phyloP scores from a whole-genome alignment of 495 filamentous ascomycete species.

The Bacidia rubella region DNA sequence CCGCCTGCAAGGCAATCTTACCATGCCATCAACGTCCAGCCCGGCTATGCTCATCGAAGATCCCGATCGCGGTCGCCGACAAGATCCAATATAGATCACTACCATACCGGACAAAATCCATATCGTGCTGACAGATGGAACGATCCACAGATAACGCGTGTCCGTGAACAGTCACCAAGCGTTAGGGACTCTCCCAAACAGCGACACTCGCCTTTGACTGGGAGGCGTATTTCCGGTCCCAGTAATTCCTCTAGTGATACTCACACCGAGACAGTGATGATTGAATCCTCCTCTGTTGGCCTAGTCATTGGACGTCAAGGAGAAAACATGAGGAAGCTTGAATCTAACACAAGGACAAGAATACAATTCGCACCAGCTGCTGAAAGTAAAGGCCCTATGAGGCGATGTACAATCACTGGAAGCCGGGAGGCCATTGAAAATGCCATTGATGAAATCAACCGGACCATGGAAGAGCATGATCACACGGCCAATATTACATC shows the following conservation, averaged over 20 bases:
- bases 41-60: conserved; percentile 44
- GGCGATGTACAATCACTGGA: conserved; percentile 68
- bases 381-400: conserved; percentile 46
- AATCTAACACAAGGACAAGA: conserved; percentile 56
- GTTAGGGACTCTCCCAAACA: conserved; percentile 36
- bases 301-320: conserved; percentile 75
- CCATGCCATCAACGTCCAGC: conserved; percentile 43
- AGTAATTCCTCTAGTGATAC: neutral
- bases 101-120: conserved; percentile 58
- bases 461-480: conserved; percentile 71
- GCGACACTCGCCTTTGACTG: neutral
- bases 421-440: conserved; percentile 47
- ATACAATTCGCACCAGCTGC: conserved; percentile 72
- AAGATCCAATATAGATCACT: conserved; percentile 34
- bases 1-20: neutral
- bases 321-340: conserved; percentile 67
- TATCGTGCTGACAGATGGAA: conserved; percentile 66
- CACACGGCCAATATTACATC: conserved; percentile 31
- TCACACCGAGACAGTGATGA: conserved; percentile 47
- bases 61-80: conserved; percentile 58
- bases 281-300: conserved; percentile 66
- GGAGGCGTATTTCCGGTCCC: neutral
- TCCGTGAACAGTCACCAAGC: conserved; percentile 16
- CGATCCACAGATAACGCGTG: conserved; percentile 27
- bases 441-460: conserved; percentile 61